Conservation (phyloP, 2,329 filamentous ascomycete species). For the Exophiala mesophila region DNA sequence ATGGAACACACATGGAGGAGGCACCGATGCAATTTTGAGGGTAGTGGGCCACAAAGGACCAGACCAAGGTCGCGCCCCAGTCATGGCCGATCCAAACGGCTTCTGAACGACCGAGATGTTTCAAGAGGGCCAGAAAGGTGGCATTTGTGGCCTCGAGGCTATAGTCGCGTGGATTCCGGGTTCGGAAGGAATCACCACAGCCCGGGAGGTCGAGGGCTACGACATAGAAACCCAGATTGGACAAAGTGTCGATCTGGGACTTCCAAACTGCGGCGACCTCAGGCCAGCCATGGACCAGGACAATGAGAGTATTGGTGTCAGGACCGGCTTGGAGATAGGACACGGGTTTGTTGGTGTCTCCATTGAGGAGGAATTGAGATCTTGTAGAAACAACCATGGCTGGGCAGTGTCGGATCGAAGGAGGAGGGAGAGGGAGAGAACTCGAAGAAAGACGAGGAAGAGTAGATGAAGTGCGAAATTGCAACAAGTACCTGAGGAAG, state of each 20-base stretch:
- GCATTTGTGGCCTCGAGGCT: slow-evolving; percentile 10
- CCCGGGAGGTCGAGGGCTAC: slow-evolving; percentile 39
- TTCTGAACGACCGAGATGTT: slow-evolving; percentile 15
- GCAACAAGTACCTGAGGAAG: no score
- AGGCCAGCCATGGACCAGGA: slow-evolving; percentile 49
- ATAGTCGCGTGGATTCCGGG: slow-evolving; percentile 9
- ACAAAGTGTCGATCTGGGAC: slow-evolving; percentile 37
- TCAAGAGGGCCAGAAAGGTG: slow-evolving; percentile 9
- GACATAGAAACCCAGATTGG: slow-evolving; percentile 37
- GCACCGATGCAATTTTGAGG: slow-evolving; percentile 16
- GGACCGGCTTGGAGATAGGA: slow-evolving; percentile 18
- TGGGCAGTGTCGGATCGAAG: no score
- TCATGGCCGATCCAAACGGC: slow-evolving; percentile 27
- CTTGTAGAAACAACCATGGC: no score
- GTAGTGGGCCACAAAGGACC: slow-evolving; percentile 16
- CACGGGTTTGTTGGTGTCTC: no score
- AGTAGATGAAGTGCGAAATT: no score
- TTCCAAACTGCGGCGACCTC: slow-evolving; percentile 44
- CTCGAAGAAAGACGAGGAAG: no score
- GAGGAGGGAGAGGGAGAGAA: no score
- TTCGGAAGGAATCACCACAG: slow-evolving; percentile 27
- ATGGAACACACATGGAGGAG: slow-evolving; percentile 37
- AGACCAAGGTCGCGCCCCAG: slow-evolving; percentile 22
- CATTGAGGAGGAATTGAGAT: no score
- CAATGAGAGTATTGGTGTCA: slow-evolving; percentile 9